These are phyloP conservation scores for Penicillium coffeae DNA, from an alignment of 495 filamentous ascomycete genomes.

Conservation along the genomic window DNA sequence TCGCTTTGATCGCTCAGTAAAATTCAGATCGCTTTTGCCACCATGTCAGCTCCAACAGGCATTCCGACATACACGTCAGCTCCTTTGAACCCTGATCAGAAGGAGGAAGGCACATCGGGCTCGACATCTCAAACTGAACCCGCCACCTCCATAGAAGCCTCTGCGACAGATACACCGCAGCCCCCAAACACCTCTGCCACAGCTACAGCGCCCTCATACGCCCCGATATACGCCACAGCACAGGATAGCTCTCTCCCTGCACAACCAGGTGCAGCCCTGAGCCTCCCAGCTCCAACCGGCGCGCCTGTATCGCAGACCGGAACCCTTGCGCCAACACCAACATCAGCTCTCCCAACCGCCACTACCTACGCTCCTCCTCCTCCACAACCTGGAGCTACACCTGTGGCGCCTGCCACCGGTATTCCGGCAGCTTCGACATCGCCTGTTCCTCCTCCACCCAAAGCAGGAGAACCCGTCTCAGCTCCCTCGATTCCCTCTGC, in stretches of 20 bases:
- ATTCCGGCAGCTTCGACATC: conserved; percentile 13
- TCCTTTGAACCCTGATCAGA: conserved; percentile 48
- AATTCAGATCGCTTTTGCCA: not conserved
- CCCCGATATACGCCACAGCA: conserved; percentile 44
- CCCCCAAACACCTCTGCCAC: conserved; percentile 25
- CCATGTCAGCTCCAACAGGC: conserved; percentile 47
- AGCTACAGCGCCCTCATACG: conserved; percentile 36
- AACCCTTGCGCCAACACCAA: conserved; percentile 14
- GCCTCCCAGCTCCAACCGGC: conserved; percentile 21
- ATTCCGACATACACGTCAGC: conserved; percentile 57
- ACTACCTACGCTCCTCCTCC: conserved; percentile 41
- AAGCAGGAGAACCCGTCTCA: conserved; percentile 42
- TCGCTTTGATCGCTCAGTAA: not conserved
- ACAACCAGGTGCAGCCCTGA: conserved; percentile 37
- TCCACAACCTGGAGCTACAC: conserved; percentile 58
- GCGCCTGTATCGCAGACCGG: conserved; percentile 13
- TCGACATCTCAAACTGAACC: conserved; percentile 34
- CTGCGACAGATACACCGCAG: conserved; percentile 14
- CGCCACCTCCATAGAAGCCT: conserved; percentile 32
- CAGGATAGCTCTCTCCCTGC: conserved; percentile 28
- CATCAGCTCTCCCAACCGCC: conserved; percentile 16
- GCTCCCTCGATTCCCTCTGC: conserved; percentile 28
- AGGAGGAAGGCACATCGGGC: conserved; percentile 15
- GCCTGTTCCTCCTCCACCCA: conserved; percentile 52
- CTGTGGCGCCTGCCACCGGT: conserved; percentile 27